Percentiles rank a stretch among this genome's conserved stretches.
phyloP scores from a whole-genome alignment of 345 rosid genomes.

The Arabis hirsuta region DNA sequence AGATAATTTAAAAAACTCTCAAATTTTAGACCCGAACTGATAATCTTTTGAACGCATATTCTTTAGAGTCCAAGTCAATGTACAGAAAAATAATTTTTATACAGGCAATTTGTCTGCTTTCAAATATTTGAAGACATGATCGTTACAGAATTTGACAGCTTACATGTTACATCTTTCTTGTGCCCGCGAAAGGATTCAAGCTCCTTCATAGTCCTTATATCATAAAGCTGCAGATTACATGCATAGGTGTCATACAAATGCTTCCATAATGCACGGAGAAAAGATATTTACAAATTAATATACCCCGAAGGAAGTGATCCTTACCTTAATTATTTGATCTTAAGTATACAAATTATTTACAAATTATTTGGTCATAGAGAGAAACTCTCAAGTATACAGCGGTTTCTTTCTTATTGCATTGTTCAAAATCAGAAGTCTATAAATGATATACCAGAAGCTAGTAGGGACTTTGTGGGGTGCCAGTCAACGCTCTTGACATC shows the following conservation, averaged over 20 bases:
- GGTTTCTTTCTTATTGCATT: not conserved
- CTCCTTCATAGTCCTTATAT: constrained; percentile 98
- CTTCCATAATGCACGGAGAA: not conserved
- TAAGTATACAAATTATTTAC: too few species aligned
- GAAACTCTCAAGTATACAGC: constrained; percentile 16
- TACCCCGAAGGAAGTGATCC: constrained; percentile 18
- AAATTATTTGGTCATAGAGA: constrained; percentile 32
- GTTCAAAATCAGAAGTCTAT: constrained; percentile 23
- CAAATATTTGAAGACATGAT: constrained; percentile 31
- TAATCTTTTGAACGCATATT: constrained; percentile 1
- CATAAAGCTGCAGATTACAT: constrained; percentile 71
- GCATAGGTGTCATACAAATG: constrained; percentile 28
- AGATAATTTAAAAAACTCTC: constrained; percentile 4
- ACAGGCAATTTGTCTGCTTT: constrained; percentile 4
- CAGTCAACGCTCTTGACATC: constrained; percentile 99
- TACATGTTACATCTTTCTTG: constrained; percentile 89
- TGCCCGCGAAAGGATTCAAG: constrained; percentile 98
- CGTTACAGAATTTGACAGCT: constrained; percentile 42
- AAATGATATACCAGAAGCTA: constrained; percentile 74
- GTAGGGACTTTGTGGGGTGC: constrained; percentile 96
- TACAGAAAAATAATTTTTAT: constrained; percentile 11
- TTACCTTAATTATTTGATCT: constrained; percentile 97
- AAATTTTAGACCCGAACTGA: not conserved
- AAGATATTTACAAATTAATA: not conserved
- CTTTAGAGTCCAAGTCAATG: constrained; percentile 4